Percentiles rank a stretch among this genome's conserved stretches.
Evolutionary conservation across 768 basidiomycete genomes (phyloP).

Genomic region (Kwoniella mangroviensis): DNA sequence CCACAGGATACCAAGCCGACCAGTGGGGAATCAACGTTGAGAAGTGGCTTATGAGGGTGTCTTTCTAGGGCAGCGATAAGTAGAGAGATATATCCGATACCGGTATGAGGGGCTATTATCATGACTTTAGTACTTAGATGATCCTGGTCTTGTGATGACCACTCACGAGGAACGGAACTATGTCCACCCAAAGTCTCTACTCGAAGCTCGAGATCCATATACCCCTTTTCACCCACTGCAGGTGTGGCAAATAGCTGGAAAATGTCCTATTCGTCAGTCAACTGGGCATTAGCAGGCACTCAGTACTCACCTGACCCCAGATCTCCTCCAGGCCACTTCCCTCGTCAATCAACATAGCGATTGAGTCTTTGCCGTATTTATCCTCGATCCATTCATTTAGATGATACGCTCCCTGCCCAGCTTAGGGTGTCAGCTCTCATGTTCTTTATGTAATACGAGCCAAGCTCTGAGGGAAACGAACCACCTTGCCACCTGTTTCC

Average conservation of each 20-base stretch:
- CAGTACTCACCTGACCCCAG: conserved; percentile 37
- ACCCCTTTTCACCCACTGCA: conserved; percentile 53
- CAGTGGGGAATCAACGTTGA: conserved; percentile 66
- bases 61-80: conserved; percentile 52
- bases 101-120: conserved; percentile 49
- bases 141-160: background rate
- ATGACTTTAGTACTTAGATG: background rate
- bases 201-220: conserved; percentile 44
- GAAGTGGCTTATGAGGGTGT: conserved; percentile 48
- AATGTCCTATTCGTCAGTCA: background rate
- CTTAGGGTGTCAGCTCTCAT: background rate
- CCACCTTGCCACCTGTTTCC: conserved; percentile 52
- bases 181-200: conserved; percentile 53
- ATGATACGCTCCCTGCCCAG: conserved; percentile 38
- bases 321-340: conserved; percentile 40
- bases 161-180: conserved; percentile 46
- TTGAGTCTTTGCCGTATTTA: conserved; percentile 51
- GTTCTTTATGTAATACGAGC: background rate
- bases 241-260: conserved; percentile 37
- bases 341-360: conserved; percentile 53
- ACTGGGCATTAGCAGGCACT: background rate
- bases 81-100: conserved; percentile 53
- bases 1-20: conserved; percentile 70
- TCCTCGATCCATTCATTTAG: conserved; percentile 41
- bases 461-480: conserved; percentile 48